Conservation (phyloP, 768 basidiomycete species). For the Podaxis sp. region DNA sequence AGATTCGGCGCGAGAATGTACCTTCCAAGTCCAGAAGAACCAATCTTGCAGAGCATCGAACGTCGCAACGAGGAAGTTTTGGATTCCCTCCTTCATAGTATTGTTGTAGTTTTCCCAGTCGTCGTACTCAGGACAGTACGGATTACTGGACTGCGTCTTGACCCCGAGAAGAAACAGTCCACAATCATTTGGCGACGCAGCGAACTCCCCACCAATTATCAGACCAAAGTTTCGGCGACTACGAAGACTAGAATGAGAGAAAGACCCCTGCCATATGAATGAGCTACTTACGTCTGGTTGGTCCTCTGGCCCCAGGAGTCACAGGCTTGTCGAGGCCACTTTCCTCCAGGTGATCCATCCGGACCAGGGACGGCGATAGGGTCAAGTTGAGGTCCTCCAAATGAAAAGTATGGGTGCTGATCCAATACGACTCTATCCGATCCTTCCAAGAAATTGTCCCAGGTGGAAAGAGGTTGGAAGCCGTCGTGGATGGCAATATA, state of each 20-base stretch:
- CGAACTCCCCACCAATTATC: slow-evolving; percentile 74
- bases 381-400: slow-evolving; percentile 35
- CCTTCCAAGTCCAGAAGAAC: slow-evolving; percentile 49
- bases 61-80: slow-evolving; percentile 55
- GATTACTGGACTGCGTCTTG: slow-evolving; percentile 32
- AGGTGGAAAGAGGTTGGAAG: slow-evolving; percentile 37
- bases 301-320: slow-evolving; percentile 51
- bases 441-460: slow-evolving; percentile 50
- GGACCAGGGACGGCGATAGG: slow-evolving; percentile 27
- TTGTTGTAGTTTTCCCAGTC: slow-evolving; percentile 56
- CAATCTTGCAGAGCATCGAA: slow-evolving; percentile 38
- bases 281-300: slow-evolving; percentile 38
- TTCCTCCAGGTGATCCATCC: slow-evolving; percentile 33
- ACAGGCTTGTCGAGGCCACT: slow-evolving; percentile 51
- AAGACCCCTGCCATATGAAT: slow-evolving; percentile 26
- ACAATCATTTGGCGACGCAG: slow-evolving; percentile 62
- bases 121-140: slow-evolving; percentile 29
- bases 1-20: slow-evolving; percentile 16
- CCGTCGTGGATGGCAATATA: slow-evolving; percentile 47
- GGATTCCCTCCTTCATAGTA: slow-evolving; percentile 29
- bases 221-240: slow-evolving; percentile 57
- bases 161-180: slow-evolving; percentile 30
- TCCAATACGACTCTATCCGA: slow-evolving; percentile 62
- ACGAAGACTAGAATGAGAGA: slow-evolving; percentile 8
- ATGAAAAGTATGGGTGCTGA: slow-evolving; percentile 66